These are phyloP conservation scores for Pseudoneurospora amorphoporcata DNA, from an alignment of 495 filamentous ascomycete genomes.

Conservation along the genomic window DNA sequence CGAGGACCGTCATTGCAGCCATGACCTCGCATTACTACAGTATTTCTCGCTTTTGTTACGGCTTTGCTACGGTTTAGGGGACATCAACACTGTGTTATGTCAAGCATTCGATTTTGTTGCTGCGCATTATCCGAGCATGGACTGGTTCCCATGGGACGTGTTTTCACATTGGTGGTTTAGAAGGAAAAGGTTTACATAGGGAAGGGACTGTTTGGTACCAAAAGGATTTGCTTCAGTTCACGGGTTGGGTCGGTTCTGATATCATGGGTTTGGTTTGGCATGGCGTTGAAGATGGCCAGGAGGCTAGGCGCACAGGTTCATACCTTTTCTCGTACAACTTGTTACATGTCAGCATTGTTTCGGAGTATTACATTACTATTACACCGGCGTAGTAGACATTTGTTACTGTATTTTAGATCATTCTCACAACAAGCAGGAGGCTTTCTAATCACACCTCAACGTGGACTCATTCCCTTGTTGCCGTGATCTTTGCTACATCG, in stretches of 20 bases:
- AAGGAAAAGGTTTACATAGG: neutral
- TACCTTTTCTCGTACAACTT: neutral
- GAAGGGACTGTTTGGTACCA: neutral
- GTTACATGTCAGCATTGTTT: neutral
- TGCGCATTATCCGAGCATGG: neutral
- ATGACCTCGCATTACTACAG: neutral
- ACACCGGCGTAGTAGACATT: neutral
- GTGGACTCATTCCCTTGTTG: neutral
- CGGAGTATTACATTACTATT: neutral
- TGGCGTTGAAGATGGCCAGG: neutral
- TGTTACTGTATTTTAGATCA: neutral
- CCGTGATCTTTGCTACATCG: neutral
- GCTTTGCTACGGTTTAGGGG: neutral
- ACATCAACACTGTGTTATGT: neutral
- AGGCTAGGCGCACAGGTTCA: neutral
- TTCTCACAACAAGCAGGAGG: neutral
- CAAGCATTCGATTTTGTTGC: neutral
- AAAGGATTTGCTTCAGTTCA: neutral
- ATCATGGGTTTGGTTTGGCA: neutral
- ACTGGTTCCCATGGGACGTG: neutral
- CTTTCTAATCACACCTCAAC: neutral
- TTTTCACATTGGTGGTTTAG: neutral
- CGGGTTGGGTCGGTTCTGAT: neutral
- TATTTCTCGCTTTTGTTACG: neutral
- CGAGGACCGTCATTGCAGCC: neutral